Conservation (phyloP, 1,139 yeast species). For the Candida gigantensis region DNA sequence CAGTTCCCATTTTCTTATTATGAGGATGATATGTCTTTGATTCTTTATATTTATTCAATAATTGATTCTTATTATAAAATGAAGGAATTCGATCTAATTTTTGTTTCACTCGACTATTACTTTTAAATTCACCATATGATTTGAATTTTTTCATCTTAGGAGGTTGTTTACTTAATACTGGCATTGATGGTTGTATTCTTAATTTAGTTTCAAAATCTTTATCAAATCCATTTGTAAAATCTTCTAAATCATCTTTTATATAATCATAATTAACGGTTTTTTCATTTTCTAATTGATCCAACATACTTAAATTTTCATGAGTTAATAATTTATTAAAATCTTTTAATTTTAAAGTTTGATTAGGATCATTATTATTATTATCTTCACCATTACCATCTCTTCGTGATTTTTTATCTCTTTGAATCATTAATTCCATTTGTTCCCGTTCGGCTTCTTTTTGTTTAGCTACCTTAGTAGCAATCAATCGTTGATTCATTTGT, state of each 20-base stretch:
- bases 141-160: constrained; percentile 27
- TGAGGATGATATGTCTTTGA: constrained; percentile 13
- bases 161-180: constrained; percentile 14
- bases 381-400: no score
- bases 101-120: constrained; percentile 34
- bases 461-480: constrained; percentile 28
- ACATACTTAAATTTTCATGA: constrained; percentile 18
- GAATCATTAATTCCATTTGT: constrained; percentile 29
- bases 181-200: constrained; percentile 16
- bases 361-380: constrained; percentile 23
- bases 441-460: constrained; percentile 39
- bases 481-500: constrained; percentile 22
- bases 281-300: constrained; percentile 36
- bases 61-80: constrained; percentile 32
- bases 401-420: constrained; percentile 10
- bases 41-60: constrained; percentile 32
- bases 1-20: constrained; percentile 30
- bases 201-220: constrained; percentile 16
- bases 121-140: constrained; percentile 38
- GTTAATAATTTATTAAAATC: constrained; percentile 26
- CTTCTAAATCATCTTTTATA: constrained; percentile 40
- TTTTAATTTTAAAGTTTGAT: constrained; percentile 30
- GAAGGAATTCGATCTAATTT: constrained; percentile 48
- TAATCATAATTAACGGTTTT: constrained; percentile 39
- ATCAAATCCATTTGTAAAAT: constrained; percentile 40